Base-by-base conservation (phyloP, 129 eudicot genomes). In the Pulicaria dysenterica region DNA sequence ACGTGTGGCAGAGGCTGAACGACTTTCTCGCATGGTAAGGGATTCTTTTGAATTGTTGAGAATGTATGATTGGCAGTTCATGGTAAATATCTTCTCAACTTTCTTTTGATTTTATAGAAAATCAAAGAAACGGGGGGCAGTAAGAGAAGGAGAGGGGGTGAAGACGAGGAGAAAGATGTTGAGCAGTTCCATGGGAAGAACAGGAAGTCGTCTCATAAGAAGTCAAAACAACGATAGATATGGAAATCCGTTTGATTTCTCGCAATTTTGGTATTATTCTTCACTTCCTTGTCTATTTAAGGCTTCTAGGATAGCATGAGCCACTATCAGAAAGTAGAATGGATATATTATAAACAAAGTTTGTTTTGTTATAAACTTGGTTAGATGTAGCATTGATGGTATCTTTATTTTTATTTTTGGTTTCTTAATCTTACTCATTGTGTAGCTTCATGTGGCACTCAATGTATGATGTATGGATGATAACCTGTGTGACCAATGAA, bases 1-100 rank as follows among this genome's bases (percentile, higher is more conserved):
- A 57, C 84, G 89, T 36, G 98, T 93, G 38, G 11, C 79, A 2
- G 98, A 93, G 80, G 96, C 96, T 12, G 90, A 84, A 72, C 85
- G 92, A 61, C 67, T 93, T 12, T 65, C 96, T 41, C 73, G 47
- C 8, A 83, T 78, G 96, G 96, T 89, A 85, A 17, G 7, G 14
- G 7, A 38, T 70, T 43, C 5, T 14, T 42, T 53, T 4, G n/a
- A 5, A 15, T 9, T 15, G 67, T 51, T 5, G 3, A 10, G 40
- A 50, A 6, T 16, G 41, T 3, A 50, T 43, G 31, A 2, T 24
- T 24, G 64, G 59, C n/a, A 24, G 65, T 64, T 75, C 8, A 31
- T 44, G 15, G 40, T 8, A 10, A 43, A 17, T 12, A 13, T 54
- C 2, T 5, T 5, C 7, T 5, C 12, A 12, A 40, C 31, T 13